Evolutionary conservation across 2,329 filamentous ascomycete genomes (phyloP).

Genomic region (Pseudogymnoascus sp.): DNA sequence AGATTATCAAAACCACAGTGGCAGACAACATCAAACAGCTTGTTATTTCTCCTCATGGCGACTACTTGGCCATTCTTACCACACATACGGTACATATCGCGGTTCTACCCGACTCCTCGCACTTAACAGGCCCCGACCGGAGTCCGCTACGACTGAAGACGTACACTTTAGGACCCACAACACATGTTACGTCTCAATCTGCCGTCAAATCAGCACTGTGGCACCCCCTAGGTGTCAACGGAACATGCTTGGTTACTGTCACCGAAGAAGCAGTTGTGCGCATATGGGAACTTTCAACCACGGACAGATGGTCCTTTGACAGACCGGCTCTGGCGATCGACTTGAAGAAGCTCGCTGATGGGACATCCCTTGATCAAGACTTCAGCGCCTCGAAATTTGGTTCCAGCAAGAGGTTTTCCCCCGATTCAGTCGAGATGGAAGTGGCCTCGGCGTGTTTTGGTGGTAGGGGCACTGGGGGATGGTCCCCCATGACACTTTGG

Average conservation of each 20-base stretch:
- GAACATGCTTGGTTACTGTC: conserved; percentile 75
- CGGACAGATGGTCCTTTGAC: conserved; percentile 81
- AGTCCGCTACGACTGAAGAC: conserved; percentile 70
- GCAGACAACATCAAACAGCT: conserved; percentile 79
- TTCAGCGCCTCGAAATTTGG: conserved; percentile 67
- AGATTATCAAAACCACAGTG: conserved; percentile 70
- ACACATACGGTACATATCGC: conserved; percentile 82
- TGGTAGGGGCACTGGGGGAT: conserved; percentile 60
- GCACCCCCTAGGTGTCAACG: conserved; percentile 83
- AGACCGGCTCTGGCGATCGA: conserved; percentile 76
- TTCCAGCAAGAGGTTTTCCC: conserved; percentile 74
- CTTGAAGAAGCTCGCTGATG: conserved; percentile 79
- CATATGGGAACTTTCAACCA: conserved; percentile 80
- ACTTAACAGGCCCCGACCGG: conserved; percentile 60
- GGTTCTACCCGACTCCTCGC: conserved; percentile 70
- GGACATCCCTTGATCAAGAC: conserved; percentile 71
- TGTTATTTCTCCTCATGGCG: conserved; percentile 69
- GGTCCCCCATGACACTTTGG: conserved; percentile 96
- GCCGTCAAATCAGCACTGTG: conserved; percentile 75
- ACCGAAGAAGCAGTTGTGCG: conserved; percentile 82
- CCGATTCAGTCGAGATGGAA: conserved; percentile 87
- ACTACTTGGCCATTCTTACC: conserved; percentile 78
- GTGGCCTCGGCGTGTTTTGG: conserved; percentile 81
- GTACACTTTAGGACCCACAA: conserved; percentile 85
- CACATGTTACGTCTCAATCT: conserved; percentile 78